Percentiles rank a stretch among this genome's conserved stretches.
phyloP scores from a whole-genome alignment of 73 alveolate genomes.

The Paramecium primaurelia region DNA sequence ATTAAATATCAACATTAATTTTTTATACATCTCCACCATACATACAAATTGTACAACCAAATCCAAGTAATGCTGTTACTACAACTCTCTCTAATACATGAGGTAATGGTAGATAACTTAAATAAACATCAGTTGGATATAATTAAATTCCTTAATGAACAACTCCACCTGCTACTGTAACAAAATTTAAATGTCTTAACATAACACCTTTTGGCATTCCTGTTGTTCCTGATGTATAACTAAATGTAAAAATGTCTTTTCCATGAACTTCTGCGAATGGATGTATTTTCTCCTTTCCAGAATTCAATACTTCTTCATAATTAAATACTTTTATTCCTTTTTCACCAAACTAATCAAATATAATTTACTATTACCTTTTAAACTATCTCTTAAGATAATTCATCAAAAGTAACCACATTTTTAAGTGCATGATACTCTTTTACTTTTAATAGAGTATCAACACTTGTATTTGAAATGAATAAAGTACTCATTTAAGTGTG shows the following conservation, averaged over 20 bases:
- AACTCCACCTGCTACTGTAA: slow-evolving; percentile 55
- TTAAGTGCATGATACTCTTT: slow-evolving; percentile 49
- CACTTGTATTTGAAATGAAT: slow-evolving; percentile 64
- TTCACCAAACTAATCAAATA: background rate
- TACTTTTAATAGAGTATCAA: slow-evolving; percentile 66
- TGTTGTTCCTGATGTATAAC: slow-evolving; percentile 93
- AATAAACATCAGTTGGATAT: slow-evolving; percentile 70
- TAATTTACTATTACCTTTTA: background rate
- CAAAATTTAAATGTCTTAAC: slow-evolving; percentile 72
- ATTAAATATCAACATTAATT: slow-evolving; percentile 82
- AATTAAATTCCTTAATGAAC: slow-evolving; percentile 51
- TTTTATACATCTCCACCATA: slow-evolving; percentile 85
- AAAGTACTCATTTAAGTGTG: slow-evolving; percentile 75
- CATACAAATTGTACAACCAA: slow-evolving; percentile 83
- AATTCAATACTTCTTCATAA: slow-evolving; percentile 16
- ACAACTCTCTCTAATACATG: slow-evolving; percentile 87
- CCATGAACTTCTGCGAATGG: background rate
- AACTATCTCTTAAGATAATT: background rate
- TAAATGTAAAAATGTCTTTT: slow-evolving; percentile 55
- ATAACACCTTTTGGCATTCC: slow-evolving; percentile 92
- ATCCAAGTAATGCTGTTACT: slow-evolving; percentile 51
- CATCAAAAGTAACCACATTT: slow-evolving; percentile 43
- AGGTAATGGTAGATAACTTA: slow-evolving; percentile 86
- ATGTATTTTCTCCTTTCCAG: background rate
- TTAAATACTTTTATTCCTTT: slow-evolving; percentile 23